Base-by-base conservation (phyloP, 805 yeast genomes). In the Wilhelminamyces savonicus region DNA sequence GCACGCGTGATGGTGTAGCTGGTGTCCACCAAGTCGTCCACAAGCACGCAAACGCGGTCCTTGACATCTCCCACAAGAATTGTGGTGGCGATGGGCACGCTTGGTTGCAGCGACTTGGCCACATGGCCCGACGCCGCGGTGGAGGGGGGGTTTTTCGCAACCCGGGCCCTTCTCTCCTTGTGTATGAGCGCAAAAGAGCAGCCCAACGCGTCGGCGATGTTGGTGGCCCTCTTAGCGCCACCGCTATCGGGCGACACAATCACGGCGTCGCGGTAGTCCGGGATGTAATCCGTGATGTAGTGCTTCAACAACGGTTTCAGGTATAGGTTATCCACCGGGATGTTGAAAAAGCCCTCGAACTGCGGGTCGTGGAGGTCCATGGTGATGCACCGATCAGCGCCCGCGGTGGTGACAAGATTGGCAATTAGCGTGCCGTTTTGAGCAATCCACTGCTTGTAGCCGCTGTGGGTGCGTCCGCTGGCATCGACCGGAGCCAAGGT, bases 291-390 rank as follows among this genome's bases (percentile, higher is more conserved):
- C 14, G 75, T 67, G 36, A 92, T 87, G 57, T 87, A 92, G 42
- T 84, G 82, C 53, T 84, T 88, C 33, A 90, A 63, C 34, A 92
- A 65, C 2, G 97, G 97, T 51, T 82, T 81, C 27, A 92, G 84
- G 54, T 85, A 86, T 41, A 92, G 56, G 53, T 92, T 92, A 55
- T 92, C 99, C 24, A 92, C 97, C 2, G 97, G 96, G 25, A 92
- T 82, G 47, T 88, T 92, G 52, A 92, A 92, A 50, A 86, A 92
- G 4, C 99, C 99, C 56, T 94, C 97, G 58, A 86, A 92, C 57
- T 92, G 98, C 2, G 97, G 87, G 50, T 92, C 98, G 54, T 92
- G 99, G 34, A 92, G 66, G 52, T 92, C 99, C 97, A 92, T 88
- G 2, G 99, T 92, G 40, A 92, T 87, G 33, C 88, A 78, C 48